Conservation (phyloP, 1,284 basidiomycete genomes). For the Tilletia horrida region DNA sequence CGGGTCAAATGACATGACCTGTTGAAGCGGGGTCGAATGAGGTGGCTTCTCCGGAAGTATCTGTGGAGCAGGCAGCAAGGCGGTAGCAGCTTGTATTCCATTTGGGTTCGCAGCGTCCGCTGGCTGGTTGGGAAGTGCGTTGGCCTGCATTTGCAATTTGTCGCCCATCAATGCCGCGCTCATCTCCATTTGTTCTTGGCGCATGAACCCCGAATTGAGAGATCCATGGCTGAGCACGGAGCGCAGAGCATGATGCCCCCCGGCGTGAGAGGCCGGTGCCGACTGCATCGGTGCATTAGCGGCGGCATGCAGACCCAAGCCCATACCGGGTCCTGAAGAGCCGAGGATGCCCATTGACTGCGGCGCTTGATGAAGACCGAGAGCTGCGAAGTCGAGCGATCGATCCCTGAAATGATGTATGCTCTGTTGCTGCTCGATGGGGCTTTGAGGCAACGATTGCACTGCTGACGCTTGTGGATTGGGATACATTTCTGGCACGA, state of each 20-base stretch:
- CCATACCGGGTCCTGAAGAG: too few relatives aligned
- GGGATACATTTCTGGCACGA: constrained; percentile 4
- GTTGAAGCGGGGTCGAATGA: constrained; percentile 10
- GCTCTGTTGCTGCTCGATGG: background rate
- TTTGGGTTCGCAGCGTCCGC: background rate
- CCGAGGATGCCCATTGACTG: too few relatives aligned
- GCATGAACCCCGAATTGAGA: constrained; percentile 12
- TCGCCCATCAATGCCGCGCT: background rate
- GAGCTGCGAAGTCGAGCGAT: constrained; percentile 1
- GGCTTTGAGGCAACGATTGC: background rate
- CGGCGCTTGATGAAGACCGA: background rate
- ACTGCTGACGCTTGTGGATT: background rate
- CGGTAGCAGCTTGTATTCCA: background rate
- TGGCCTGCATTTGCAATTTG: too few relatives aligned
- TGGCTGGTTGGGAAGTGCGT: background rate
- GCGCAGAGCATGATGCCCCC: background rate
- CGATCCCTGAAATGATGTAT: background rate
- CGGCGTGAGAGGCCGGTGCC: too few relatives aligned
- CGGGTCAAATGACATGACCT: background rate
- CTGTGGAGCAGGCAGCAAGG: background rate
- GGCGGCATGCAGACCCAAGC: too few relatives aligned
- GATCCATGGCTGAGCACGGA: background rate
- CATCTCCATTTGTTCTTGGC: constrained; percentile 1
- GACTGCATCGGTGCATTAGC: too few relatives aligned
- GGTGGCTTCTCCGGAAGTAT: background rate